Percentiles rank a stretch among this genome's conserved stretches.
Evolutionary conservation across 768 basidiomycete species (phyloP).

Genomic region (Tricholomella constricta): DNA sequence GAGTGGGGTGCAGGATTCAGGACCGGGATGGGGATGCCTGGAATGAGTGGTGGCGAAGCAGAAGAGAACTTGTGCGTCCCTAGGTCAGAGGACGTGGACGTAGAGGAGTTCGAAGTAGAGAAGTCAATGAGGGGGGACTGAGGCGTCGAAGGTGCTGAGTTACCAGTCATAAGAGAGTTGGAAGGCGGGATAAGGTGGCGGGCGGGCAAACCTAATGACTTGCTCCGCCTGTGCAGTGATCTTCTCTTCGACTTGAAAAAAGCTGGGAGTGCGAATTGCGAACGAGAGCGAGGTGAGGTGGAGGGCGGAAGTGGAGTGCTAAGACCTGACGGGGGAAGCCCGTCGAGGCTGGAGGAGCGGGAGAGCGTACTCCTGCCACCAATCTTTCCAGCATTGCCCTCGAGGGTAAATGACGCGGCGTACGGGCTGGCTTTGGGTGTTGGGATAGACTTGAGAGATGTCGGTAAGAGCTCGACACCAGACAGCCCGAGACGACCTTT

Average conservation of each 20-base stretch:
- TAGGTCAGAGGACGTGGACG: conserved; percentile 21
- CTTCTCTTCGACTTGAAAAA: conserved; percentile 14
- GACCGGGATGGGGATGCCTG: conserved; percentile 21
- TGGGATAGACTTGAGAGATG: conserved; percentile 18
- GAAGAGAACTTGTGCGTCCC: conserved; percentile 20
- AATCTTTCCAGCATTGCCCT: conserved; percentile 20
- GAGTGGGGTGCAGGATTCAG: conserved; percentile 6
- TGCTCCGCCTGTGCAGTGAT: conserved; percentile 20
- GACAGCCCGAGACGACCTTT: conserved; percentile 18
- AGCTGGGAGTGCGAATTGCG: conserved; percentile 14
- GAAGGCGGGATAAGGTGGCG: conserved; percentile 7
- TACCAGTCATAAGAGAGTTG: not conserved
- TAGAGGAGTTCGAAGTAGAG: conserved; percentile 18
- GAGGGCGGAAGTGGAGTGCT: conserved; percentile 6
- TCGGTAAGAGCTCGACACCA: conserved; percentile 23
- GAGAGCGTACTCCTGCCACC: conserved; percentile 12
- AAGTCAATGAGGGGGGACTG: conserved; percentile 22
- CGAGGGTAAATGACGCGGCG: conserved; percentile 15
- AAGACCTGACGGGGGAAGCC: conserved; percentile 10
- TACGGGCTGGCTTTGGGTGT: conserved; percentile 15
- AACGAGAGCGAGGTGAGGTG: conserved; percentile 14
- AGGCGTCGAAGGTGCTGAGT: conserved; percentile 17
- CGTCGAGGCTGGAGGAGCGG: conserved; percentile 24
- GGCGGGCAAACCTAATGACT: conserved; percentile 15
- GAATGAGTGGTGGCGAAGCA: conserved; percentile 19